Evolutionary conservation across 2,329 filamentous ascomycete genomes (phyloP).

Genomic region (Immersiporthe knoxdaviesiana): DNA sequence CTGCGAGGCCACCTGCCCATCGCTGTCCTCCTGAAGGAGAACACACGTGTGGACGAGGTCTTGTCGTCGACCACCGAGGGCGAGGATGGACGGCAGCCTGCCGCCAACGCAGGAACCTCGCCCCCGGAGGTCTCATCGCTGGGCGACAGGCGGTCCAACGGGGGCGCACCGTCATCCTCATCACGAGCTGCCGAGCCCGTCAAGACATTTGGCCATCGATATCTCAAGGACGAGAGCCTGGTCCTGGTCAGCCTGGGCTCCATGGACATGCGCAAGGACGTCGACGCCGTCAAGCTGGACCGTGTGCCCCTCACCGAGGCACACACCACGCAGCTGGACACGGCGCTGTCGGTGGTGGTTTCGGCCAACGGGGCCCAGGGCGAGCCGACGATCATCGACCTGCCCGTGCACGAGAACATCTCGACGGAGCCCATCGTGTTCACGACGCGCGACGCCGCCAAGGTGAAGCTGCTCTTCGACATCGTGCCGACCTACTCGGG

Average conservation of each 20-base stretch:
- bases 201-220: slow-evolving; percentile 95
- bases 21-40: slow-evolving; percentile 63
- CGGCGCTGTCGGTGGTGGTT: slow-evolving; percentile 87
- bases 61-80: slow-evolving; percentile 11
- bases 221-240: slow-evolving; percentile 86
- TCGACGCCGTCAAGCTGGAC: slow-evolving; percentile 83
- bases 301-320: slow-evolving; percentile 85
- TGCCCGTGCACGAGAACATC: slow-evolving; percentile 92
- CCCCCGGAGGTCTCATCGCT: slow-evolving; percentile 63
- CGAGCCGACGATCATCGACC: slow-evolving; percentile 85
- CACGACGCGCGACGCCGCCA: slow-evolving; percentile 73
- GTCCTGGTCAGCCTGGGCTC: slow-evolving; percentile 90
- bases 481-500: slow-evolving; percentile 95
- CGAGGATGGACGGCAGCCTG: slow-evolving; percentile 21
- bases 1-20: slow-evolving; percentile 86
- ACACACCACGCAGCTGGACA: slow-evolving; percentile 91
- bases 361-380: slow-evolving; percentile 83
- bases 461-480: slow-evolving; percentile 91
- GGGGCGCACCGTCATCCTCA: slow-evolving; percentile 34
- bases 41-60: slow-evolving; percentile 47
- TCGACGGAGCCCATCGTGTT: slow-evolving; percentile 93
- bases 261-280: slow-evolving; percentile 87
- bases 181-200: slow-evolving; percentile 72
- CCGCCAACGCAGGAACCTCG: slow-evolving; percentile 40
- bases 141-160: slow-evolving; percentile 60